Conservation (phyloP, 139 green algal species). For the Chlorella sp. region DNA sequence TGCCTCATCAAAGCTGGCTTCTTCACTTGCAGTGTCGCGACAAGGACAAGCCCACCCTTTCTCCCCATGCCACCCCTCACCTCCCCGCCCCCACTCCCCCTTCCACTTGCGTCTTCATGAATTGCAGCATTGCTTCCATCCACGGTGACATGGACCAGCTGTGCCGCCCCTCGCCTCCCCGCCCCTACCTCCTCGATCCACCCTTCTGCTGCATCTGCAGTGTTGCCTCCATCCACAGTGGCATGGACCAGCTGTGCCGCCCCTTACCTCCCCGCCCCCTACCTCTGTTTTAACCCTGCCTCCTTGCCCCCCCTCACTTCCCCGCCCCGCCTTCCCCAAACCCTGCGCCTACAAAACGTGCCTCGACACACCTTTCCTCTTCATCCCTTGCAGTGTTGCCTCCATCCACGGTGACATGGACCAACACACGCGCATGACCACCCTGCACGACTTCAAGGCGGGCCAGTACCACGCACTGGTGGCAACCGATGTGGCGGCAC, state of each 20-base stretch:
- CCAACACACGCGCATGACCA: slow-evolving; percentile 76
- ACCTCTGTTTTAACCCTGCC: not conserved
- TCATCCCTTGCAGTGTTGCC: slow-evolving; percentile 63
- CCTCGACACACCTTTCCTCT: too few species aligned
- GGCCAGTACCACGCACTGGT: slow-evolving; percentile 71
- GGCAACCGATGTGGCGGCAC: slow-evolving; percentile 83
- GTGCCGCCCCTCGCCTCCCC: not conserved
- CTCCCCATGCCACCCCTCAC: too few species aligned
- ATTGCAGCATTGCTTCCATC: slow-evolving; percentile 60
- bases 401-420: slow-evolving; percentile 97
- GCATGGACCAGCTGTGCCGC: slow-evolving; percentile 97
- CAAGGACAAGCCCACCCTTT: too few species aligned
- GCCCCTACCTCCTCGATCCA: not conserved
- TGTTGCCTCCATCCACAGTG: slow-evolving; percentile 85
- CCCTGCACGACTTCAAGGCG: slow-evolving; percentile 70
- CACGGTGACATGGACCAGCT: slow-evolving; percentile 97
- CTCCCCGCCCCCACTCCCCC: too few species aligned
- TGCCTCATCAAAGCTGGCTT: too few species aligned
- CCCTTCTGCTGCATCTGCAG: too few species aligned
- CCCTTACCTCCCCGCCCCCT: not conserved
- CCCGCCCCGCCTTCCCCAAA: too few species aligned
- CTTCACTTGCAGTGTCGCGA: too few species aligned
- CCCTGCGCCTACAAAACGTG: too few species aligned
- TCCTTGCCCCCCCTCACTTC: not conserved
- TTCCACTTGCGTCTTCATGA: too few species aligned